Percentiles rank a stretch among this genome's conserved stretches.
These are phyloP conservation scores for Huntiella moniliformis DNA, from an alignment of 2,329 filamentous ascomycete species.

Conservation along the genomic window DNA sequence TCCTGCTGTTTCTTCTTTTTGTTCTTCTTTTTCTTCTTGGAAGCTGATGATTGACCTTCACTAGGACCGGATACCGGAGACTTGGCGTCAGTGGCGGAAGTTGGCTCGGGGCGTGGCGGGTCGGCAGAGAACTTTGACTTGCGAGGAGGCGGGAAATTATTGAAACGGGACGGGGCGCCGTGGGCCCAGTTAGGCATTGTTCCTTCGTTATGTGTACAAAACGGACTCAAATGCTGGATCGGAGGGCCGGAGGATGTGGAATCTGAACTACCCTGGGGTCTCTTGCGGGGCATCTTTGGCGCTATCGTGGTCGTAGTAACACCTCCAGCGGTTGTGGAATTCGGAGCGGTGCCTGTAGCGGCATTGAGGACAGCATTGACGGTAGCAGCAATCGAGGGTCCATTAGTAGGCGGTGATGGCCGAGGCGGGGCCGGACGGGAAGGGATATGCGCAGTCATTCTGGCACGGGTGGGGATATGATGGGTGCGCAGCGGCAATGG, in stretches of 20 bases:
- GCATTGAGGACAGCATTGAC: too few species aligned
- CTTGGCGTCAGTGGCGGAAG: conserved; percentile 16
- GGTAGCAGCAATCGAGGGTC: conserved; percentile 23
- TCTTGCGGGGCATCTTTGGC: too few species aligned
- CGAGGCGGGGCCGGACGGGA: neutral
- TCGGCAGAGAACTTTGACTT: neutral
- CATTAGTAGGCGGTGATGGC: neutral
- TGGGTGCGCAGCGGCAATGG: too few species aligned
- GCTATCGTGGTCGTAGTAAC: neutral
- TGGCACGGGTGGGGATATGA: neutral
- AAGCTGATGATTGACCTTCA: conserved; percentile 19
- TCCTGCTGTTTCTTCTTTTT: conserved; percentile 27
- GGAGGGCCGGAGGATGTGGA: neutral
- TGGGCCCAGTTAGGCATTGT: neutral
- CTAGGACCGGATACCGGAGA: neutral
- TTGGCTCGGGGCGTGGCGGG: conserved; percentile 18
- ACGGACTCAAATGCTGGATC: neutral
- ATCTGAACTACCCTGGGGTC: too few species aligned
- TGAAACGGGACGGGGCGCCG: too few species aligned
- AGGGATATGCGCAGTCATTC: neutral
- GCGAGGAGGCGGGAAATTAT: neutral
- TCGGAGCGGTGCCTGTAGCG: neutral
- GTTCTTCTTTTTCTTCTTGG: conserved; percentile 54
- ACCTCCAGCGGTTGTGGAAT: conserved; percentile 11
- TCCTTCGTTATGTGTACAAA: neutral